These are phyloP conservation scores for Ophiostoma sp. DNA, from an alignment of 2,329 filamentous ascomycete species.

Conservation along the genomic window DNA sequence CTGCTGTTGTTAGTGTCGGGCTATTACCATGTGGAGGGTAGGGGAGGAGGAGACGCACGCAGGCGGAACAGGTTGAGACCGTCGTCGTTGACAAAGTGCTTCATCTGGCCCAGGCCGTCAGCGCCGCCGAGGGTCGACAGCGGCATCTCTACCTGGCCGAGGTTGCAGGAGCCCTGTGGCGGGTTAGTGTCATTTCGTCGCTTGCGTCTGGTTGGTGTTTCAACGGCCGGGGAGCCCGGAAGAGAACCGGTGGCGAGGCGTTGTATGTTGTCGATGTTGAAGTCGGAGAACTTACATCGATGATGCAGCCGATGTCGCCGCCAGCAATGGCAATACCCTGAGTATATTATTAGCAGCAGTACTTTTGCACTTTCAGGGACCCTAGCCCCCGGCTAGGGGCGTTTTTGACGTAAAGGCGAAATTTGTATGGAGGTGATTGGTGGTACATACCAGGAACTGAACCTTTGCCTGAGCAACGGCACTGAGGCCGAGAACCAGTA, in stretches of 20 bases:
- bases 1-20: not conserved
- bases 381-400: not conserved
- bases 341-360: slow-evolving; percentile 45
- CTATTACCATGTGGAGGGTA: not conserved
- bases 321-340: slow-evolving; percentile 37
- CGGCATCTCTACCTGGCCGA: slow-evolving; percentile 33
- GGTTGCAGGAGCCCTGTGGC: slow-evolving; percentile 34
- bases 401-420: not conserved
- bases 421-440: not conserved
- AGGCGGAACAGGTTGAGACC: slow-evolving; percentile 53
- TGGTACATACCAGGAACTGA: slow-evolving; percentile 20
- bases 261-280: slow-evolving; percentile 1
- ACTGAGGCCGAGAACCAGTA: slow-evolving; percentile 20
- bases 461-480: slow-evolving; percentile 21
- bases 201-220: not conserved
- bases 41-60: slow-evolving; percentile 27
- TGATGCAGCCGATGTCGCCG: slow-evolving; percentile 45
- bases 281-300: slow-evolving; percentile 29
- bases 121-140: slow-evolving; percentile 30
- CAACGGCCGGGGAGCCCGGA: not conserved
- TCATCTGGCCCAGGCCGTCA: slow-evolving; percentile 44
- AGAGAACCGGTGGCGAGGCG: not conserved
- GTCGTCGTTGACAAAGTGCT: slow-evolving; percentile 50
- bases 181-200: not conserved
- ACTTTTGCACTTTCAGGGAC: not conserved